These are phyloP conservation scores for Scedosporium minutisporum DNA, from an alignment of 2,329 filamentous ascomycete genomes.

Conservation along the genomic window DNA sequence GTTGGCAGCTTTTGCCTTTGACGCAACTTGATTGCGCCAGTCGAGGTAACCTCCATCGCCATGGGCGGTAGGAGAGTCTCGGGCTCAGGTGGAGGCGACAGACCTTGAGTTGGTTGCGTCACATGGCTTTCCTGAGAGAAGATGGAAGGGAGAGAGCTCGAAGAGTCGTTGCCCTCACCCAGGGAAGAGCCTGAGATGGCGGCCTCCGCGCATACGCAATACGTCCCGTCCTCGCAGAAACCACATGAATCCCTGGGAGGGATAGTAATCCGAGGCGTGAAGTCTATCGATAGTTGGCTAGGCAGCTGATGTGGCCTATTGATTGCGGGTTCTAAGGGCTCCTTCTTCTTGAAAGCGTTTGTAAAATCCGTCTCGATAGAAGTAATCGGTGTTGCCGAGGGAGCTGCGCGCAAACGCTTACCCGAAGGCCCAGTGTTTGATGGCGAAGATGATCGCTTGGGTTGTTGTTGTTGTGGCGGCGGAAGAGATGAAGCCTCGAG, in stretches of 20 bases:
- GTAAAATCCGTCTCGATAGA: conserved; percentile 7
- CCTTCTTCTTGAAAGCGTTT: conserved; percentile 2
- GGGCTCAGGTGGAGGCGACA: conserved; percentile 16
- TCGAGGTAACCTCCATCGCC: conserved; percentile 49
- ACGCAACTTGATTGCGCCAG: conserved; percentile 52
- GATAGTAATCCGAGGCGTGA: conserved; percentile 16
- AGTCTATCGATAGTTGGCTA: conserved; percentile 10
- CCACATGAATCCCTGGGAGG: conserved; percentile 61
- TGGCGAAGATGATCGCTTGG: conserved; percentile 43
- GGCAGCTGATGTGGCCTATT: neutral
- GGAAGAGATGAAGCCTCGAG: conserved; percentile 36
- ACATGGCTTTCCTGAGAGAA: conserved; percentile 9
- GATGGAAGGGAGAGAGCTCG: conserved; percentile 15
- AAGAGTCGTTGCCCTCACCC: conserved; percentile 6
- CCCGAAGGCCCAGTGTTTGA: conserved; percentile 32
- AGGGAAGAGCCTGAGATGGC: conserved; percentile 17
- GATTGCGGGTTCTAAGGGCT: neutral
- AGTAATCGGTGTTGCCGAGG: neutral
- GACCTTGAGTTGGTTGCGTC: conserved; percentile 5
- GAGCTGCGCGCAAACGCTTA: conserved; percentile 43
- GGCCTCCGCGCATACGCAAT: conserved; percentile 69
- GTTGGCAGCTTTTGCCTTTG: conserved; percentile 21
- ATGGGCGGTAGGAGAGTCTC: conserved; percentile 35
- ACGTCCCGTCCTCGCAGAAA: conserved; percentile 74
- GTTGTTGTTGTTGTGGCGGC: conserved; percentile 21